Evolutionary conservation across 441 rosid species (phyloP).

Genomic region (Viola pubescens): DNA sequence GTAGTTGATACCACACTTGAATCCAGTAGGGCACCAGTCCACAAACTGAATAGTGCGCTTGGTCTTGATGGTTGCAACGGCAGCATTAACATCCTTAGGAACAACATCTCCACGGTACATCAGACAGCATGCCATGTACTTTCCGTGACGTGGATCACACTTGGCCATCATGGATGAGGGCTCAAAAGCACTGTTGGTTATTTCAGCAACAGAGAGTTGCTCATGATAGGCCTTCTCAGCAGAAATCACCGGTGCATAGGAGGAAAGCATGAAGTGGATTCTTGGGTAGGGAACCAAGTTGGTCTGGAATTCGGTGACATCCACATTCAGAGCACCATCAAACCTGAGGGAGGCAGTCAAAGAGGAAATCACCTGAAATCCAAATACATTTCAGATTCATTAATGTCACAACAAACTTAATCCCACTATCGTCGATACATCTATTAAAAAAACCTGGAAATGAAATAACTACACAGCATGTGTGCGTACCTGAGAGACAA

Average conservation of each 20-base stretch:
- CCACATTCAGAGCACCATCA: constrained; percentile 85
- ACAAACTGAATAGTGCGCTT: constrained; percentile 85
- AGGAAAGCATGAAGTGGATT: constrained; percentile 93
- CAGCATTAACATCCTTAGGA: constrained; percentile 85
- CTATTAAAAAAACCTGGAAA: too few species aligned
- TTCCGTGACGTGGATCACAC: constrained; percentile 89
- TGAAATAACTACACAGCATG: not conserved
- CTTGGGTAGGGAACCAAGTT: constrained; percentile 92
- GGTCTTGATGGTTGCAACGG: constrained; percentile 89
- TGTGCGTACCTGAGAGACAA: constrained; percentile 62
- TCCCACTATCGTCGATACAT: too few species aligned
- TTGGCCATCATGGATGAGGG: constrained; percentile 76
- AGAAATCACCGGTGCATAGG: constrained; percentile 82
- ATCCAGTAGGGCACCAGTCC: constrained; percentile 93
- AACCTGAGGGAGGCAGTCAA: constrained; percentile 81
- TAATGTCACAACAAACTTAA: too few species aligned
- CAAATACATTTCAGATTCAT: not conserved
- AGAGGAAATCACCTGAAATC: constrained; percentile 64
- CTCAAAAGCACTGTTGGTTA: constrained; percentile 70
- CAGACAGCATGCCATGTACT: constrained; percentile 88
- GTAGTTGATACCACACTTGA: constrained; percentile 84
- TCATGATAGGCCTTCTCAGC: constrained; percentile 79
- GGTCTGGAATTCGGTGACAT: constrained; percentile 87
- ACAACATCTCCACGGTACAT: constrained; percentile 94
- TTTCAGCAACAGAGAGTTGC: constrained; percentile 63